Evolutionary conservation across 1,284 basidiomycete species (phyloP).

Genomic region (Apiotrichum montevideense): DNA sequence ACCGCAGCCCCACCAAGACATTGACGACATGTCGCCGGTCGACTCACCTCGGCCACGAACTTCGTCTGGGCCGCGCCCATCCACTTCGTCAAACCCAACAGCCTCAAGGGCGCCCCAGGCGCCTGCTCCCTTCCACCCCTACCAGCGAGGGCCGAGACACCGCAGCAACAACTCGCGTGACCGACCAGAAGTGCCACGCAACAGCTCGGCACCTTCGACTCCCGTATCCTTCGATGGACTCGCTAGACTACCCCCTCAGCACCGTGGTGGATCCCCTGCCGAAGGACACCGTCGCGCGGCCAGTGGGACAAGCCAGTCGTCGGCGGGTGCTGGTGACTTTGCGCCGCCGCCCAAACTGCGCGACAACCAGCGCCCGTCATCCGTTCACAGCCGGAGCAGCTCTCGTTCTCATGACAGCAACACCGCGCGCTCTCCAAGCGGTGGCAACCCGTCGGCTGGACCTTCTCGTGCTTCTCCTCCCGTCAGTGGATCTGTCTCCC

Average conservation of each 20-base stretch:
- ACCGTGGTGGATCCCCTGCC: constrained; percentile 1
- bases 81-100: background rate
- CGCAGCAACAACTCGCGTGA: constrained; percentile 9
- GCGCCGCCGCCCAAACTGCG: constrained; percentile 14
- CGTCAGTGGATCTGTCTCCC: background rate
- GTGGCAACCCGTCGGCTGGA: background rate
- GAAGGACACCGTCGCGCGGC: constrained; percentile 9
- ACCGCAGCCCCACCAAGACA: constrained; percentile 18
- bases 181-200: constrained; percentile 2
- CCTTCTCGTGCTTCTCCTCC: background rate
- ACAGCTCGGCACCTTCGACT: constrained; percentile 3
- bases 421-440: background rate
- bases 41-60: constrained; percentile 22
- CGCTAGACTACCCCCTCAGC: background rate
- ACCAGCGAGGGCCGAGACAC: constrained; percentile 23
- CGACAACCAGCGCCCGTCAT: constrained; percentile 9
- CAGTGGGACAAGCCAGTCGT: constrained; percentile 1
- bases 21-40: constrained; percentile 3
- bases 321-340: constrained; percentile 1
- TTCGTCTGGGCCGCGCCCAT: constrained; percentile 23
- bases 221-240: background rate
- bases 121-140: constrained; percentile 23
- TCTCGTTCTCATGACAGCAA: constrained; percentile 6
- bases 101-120: constrained; percentile 2
- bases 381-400: constrained; percentile 13